Percentiles rank a stretch among this genome's conserved stretches.
Evolutionary conservation across 2,329 filamentous ascomycete genomes (phyloP).

Genomic region (Septoria linicola): DNA sequence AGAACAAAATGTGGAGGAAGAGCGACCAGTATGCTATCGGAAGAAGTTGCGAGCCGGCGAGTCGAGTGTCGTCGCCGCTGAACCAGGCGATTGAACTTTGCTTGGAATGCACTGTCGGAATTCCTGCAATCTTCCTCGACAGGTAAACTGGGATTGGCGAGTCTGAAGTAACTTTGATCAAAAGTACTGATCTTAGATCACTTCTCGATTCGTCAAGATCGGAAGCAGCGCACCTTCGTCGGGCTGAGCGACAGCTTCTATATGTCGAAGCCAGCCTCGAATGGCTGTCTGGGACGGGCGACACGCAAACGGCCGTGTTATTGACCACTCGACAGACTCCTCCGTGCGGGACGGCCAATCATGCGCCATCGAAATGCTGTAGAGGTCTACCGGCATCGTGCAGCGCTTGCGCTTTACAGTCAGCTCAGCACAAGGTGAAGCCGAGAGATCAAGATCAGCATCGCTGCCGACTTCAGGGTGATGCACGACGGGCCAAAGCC

Average conservation of each 20-base stretch:
- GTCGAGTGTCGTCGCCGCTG: slow-evolving; percentile 18
- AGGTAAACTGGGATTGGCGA: slow-evolving; percentile 10
- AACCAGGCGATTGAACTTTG: slow-evolving; percentile 15
- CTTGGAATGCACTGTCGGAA: slow-evolving; percentile 15
- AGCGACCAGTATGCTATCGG: background rate
- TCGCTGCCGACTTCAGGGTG: slow-evolving; percentile 6
- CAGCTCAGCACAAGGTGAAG: slow-evolving; percentile 4
- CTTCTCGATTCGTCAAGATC: background rate
- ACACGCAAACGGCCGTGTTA: background rate
- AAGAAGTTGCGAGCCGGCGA: slow-evolving; percentile 10
- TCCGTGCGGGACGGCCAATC: background rate
- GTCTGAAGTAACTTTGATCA: slow-evolving; percentile 6
- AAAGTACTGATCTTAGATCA: slow-evolving; percentile 5
- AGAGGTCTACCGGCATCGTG: background rate
- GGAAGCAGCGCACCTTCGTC: background rate
- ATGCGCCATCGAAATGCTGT: background rate
- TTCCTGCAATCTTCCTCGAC: slow-evolving; percentile 17
- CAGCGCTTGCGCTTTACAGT: slow-evolving; percentile 7
- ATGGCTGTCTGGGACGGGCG: too few relatives aligned
- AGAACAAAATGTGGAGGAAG: background rate
- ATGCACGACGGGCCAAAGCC: background rate
- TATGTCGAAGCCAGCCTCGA: too few relatives aligned
- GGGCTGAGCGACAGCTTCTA: too few relatives aligned
- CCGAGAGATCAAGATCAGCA: slow-evolving; percentile 8
- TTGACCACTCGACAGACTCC: background rate